Evolutionary conservation across 805 yeast genomes (phyloP).

Genomic region (Kuraishia floccosa): DNA sequence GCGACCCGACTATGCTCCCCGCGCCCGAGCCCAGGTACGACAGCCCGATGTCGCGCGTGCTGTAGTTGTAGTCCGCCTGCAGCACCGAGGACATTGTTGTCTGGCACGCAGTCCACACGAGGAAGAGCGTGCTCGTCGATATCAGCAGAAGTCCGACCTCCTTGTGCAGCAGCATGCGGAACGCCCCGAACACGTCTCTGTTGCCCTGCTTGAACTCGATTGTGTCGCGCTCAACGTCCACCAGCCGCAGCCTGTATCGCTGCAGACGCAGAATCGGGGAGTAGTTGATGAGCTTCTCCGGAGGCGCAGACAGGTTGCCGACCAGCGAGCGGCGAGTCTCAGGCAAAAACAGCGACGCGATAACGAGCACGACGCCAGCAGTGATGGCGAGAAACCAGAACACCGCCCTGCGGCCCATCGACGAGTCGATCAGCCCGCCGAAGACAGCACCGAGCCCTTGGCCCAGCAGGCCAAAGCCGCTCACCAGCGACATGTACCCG

Average conservation of each 20-base stretch:
- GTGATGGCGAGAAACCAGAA: constrained; percentile 58
- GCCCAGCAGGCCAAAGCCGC: constrained; percentile 52
- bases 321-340: constrained; percentile 27
- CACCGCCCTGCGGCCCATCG: constrained; percentile 54
- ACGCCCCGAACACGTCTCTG: constrained; percentile 19
- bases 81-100: constrained; percentile 48
- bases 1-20: constrained; percentile 47
- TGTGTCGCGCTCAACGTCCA: constrained; percentile 1
- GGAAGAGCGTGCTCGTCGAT: constrained; percentile 47
- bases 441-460: constrained; percentile 63
- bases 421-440: constrained; percentile 28
- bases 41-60: constrained; percentile 43
- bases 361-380: constrained; percentile 28
- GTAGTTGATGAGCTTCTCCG: constrained; percentile 2
- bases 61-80: constrained; percentile 30
- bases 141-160: constrained; percentile 35
- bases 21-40: constrained; percentile 60
- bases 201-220: constrained; percentile 5
- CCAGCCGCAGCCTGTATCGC: neutral
- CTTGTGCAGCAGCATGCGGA: constrained; percentile 27
- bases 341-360: constrained; percentile 22
- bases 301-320: constrained; percentile 17
- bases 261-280: constrained; percentile 5
- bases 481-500: constrained; percentile 45
- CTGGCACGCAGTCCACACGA: constrained; percentile 51